Evolutionary conservation across 2,329 filamentous ascomycete genomes (phyloP).

Genomic region (Colletotrichum sp.): DNA sequence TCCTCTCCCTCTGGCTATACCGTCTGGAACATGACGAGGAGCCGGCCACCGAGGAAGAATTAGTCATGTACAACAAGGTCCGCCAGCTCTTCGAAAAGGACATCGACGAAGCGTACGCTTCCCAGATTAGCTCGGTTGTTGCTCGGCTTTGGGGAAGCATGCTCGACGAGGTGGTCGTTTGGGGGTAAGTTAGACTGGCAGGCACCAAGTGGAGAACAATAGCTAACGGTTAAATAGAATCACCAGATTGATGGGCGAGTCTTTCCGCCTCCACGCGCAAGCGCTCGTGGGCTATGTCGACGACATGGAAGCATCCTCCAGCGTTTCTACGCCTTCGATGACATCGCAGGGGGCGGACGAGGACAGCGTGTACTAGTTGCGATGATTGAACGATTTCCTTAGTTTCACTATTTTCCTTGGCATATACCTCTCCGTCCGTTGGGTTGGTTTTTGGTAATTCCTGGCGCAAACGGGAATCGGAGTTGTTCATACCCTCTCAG

Average conservation of each 20-base stretch:
- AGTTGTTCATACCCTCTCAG: conserved; percentile 14
- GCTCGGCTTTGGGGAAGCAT: conserved; percentile 96
- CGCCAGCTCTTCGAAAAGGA: conserved; percentile 91
- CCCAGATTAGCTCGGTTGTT: conserved; percentile 92
- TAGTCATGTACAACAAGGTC: conserved; percentile 91
- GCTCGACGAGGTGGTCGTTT: conserved; percentile 98
- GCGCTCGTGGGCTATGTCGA: conserved; percentile 95
- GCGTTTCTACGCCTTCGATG: conserved; percentile 74
- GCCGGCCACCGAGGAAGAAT: conserved; percentile 81
- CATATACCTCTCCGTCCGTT: conserved; percentile 47
- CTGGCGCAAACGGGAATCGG: conserved; percentile 11
- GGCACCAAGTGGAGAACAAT: not conserved
- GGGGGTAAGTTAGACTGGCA: conserved; percentile 80
- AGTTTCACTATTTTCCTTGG: conserved; percentile 46
- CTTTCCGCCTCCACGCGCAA: conserved; percentile 95
- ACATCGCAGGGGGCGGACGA: conserved; percentile 74
- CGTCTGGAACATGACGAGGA: conserved; percentile 99
- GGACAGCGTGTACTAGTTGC: conserved; percentile 71
- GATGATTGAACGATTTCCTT: conserved; percentile 59
- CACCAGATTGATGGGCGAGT: conserved; percentile 95
- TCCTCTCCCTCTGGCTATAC: conserved; percentile 97
- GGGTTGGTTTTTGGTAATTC: conserved; percentile 24
- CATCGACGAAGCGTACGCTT: conserved; percentile 78
- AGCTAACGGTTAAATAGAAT: conserved; percentile 61
- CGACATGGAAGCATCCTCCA: conserved; percentile 73